These are phyloP conservation scores for Saccharomycopsis hybrid DNA, from an alignment of 1,139 yeast genomes.

Conservation along the genomic window DNA sequence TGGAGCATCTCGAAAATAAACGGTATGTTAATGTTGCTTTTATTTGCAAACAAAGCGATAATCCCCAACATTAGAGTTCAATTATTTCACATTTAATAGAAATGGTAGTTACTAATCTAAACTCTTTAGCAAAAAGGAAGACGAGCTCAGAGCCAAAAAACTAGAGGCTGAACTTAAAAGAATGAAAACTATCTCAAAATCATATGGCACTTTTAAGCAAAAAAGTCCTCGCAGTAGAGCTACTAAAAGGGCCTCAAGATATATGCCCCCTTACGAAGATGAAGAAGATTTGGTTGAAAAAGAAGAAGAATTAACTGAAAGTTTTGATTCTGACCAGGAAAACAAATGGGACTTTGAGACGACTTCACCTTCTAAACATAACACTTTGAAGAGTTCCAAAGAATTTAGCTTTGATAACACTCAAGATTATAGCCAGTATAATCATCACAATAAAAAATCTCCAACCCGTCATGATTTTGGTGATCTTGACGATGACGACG, in stretches of 20 bases:
- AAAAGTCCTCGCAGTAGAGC: too few species aligned
- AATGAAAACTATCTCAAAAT: constrained; percentile 17
- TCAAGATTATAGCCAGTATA: not conserved
- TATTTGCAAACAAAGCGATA: not conserved
- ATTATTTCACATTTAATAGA: not conserved
- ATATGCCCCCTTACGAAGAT: too few species aligned
- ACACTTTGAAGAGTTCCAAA: too few species aligned
- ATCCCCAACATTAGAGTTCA: too few species aligned
- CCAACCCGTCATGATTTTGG: not conserved
- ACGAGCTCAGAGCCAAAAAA: constrained; percentile 13
- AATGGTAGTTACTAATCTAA: not conserved
- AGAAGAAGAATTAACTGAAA: too few species aligned
- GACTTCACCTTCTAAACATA: not conserved
- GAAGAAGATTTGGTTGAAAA: too few species aligned
- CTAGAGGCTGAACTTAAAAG: constrained; percentile 14
- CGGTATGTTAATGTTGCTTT: constrained; percentile 3
- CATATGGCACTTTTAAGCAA: not conserved
- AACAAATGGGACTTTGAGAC: too few species aligned
- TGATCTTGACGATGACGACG: not conserved
- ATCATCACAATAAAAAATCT: not conserved
- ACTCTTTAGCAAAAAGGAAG: constrained; percentile 16
- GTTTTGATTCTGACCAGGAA: not conserved
- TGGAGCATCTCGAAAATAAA: constrained; percentile 15
- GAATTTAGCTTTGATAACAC: too few species aligned
- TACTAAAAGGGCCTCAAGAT: too few species aligned